A percentile compares a stretch with the other conserved stretches of the same genome.
Evolutionary conservation across 345 rosid genomes (phyloP).

Genomic region (Rhodamnia rubescens): DNA sequence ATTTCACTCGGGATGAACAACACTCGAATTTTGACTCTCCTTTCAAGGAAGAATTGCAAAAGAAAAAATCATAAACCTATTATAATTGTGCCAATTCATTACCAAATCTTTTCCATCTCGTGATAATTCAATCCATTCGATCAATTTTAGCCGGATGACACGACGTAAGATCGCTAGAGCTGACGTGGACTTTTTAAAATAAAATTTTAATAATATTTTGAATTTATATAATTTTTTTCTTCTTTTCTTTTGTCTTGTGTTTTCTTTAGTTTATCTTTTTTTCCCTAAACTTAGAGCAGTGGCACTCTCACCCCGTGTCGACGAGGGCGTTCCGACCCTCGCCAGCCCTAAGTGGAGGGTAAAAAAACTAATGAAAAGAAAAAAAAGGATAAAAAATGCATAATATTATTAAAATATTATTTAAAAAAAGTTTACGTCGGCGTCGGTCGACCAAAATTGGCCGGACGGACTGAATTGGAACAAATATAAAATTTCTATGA

Average conservation of each 20-base stretch:
- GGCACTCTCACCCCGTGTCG: too few species aligned
- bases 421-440: too few species aligned
- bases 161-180: accelerated
- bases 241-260: too few species aligned
- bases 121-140: neutral
- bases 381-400: too few species aligned
- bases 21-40: neutral
- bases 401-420: too few species aligned
- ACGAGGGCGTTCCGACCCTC: too few species aligned
- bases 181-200: neutral
- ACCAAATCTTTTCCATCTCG: accelerated
- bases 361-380: too few species aligned
- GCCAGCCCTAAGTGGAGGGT: too few species aligned
- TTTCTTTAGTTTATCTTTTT: too few species aligned
- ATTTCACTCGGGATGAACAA: neutral
- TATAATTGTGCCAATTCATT: neutral
- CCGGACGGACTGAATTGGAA: neutral
- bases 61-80: neutral
- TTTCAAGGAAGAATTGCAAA: neutral
- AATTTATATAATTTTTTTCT: too few species aligned
- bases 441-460: neutral
- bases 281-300: too few species aligned
- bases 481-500: accelerated
- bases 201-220: too few species aligned
- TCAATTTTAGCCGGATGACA: neutral